Evolutionary conservation across 331 rosid genomes (phyloP), one percentile per base, ranked within the genome.

Genomic region (Spiraea crenata): DNA sequence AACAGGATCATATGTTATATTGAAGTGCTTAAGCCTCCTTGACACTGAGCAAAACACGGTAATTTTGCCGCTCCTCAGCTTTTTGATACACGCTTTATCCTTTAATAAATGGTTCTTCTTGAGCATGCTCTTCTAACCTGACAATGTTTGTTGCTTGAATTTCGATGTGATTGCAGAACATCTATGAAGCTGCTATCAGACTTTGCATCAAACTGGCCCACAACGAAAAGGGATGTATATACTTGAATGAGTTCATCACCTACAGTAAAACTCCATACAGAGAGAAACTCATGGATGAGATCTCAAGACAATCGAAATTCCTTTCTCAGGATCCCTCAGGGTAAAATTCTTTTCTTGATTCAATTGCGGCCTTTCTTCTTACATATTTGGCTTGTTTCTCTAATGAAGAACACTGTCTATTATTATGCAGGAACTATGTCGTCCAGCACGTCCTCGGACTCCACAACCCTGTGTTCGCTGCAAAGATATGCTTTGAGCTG

Each of bases 261-360:
- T 4, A 37, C 35, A 42, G 52, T 62, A 65, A 20, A 57, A 57
- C 80, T 6, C 42, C 11, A 15, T 41, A 59, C 37, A 74, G 80
- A 70, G 15, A 48, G 15, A 13, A 16, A 19, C 76, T 74, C 12
- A n/a, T 70, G 37, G 1, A 2, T 19, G 10, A 3, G 46, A 38
- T 79, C 63, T 58, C 76, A 6, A 7, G 6, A 7, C 40, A 62
- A 6, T 66, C 83, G 40, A 35, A 45, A 4, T 51, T 56, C 40
- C 83, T 79, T 15, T 60, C 80, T 50, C 69, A 70, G 42, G 55
- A 70, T 70, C 83, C 83, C 19, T 40, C 57, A 0, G 80, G 83
- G 83, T 79, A 74, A 6, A 6, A 17, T 56, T 20, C 19, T 5
- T 49, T 19, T 20, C 39, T 13, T 5, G 44, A 9, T 3, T 20